Conservation (phyloP, 257 asterid genomes). For the Solanum peruvianum region DNA sequence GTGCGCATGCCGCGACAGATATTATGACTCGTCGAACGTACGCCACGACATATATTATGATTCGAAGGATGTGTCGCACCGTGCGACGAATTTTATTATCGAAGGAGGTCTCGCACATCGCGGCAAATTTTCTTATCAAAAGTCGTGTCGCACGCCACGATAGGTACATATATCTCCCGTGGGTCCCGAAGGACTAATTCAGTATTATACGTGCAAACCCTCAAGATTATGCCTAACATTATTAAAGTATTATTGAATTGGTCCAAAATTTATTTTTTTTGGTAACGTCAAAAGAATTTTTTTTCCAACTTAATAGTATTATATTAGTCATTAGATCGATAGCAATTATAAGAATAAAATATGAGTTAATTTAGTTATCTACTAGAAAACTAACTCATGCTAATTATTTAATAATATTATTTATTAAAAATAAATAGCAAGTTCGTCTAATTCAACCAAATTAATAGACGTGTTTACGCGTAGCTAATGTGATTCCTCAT, state of each 20-base stretch:
- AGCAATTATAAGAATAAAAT: neutral
- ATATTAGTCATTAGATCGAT: neutral
- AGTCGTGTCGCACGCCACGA: too few species aligned
- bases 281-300: neutral
- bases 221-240: neutral
- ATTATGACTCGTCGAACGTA: too few species aligned
- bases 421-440: neutral
- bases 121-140: too few species aligned
- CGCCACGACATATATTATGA: too few species aligned
- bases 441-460: neutral
- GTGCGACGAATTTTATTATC: accelerated
- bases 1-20: too few species aligned
- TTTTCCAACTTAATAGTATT: neutral
- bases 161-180: too few species aligned
- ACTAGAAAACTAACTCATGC: neutral
- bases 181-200: too few species aligned
- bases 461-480: neutral
- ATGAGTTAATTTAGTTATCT: neutral
- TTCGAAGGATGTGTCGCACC: accelerated
- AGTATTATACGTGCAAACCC: neutral
- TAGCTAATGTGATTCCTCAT: neutral
- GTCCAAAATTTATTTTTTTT: neutral
- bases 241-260: neutral
- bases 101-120: accelerated
- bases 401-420: neutral